Evolutionary conservation across 176 grass and related monocot species (phyloP), one percentile per base, ranked within the genome.

Genomic region (Triticum aestivum): DNA sequence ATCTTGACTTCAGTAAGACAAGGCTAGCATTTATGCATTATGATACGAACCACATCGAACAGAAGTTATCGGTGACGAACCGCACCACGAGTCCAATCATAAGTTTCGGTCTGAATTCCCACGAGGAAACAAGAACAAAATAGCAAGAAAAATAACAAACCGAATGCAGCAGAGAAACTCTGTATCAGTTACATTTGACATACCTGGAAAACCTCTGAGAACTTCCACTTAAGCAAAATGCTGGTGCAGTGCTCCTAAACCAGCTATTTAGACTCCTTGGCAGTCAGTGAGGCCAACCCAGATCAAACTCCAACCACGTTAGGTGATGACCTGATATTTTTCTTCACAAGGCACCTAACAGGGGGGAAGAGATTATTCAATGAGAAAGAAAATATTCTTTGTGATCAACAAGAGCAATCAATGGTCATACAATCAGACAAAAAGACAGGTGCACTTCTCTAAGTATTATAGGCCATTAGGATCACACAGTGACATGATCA

Each of bases 271-370:
- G 49, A 35, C 35, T 77, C 49, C 35, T 20, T 27, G 62, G 35
- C 61, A 78, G 69, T 24, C 27, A 78, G 34, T 61, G 63, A 69
- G 12, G 27, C 80, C 47, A 88, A 83, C 37, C 29, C 65, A 88
- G 35, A 26, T 49, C 51, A 80, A 70, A 29, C n/a, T 23, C 49
- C 9, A 37, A 39, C 32, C 61, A 85, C 42, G 29, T 69, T 85
- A 86, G 45, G 77, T 33, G 29, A 61, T 44, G 38, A 0, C 23
- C 51, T 61, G 15, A 80, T 83, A 77, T 71, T 27, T 59, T 15
- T 62, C 52, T 83, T 88, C 47, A 14, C 18, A 35, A 27, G 5
- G 21, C 34, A 86, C 47, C 35, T 27, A 83, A 83, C 34, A 59
- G 21, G 14, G 20, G 80, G 13, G 45, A 44, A 27, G 65, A 63